Evolutionary conservation across 164 flowering plant genomes (phyloP).

Genomic region (Magnolia officinalis): DNA sequence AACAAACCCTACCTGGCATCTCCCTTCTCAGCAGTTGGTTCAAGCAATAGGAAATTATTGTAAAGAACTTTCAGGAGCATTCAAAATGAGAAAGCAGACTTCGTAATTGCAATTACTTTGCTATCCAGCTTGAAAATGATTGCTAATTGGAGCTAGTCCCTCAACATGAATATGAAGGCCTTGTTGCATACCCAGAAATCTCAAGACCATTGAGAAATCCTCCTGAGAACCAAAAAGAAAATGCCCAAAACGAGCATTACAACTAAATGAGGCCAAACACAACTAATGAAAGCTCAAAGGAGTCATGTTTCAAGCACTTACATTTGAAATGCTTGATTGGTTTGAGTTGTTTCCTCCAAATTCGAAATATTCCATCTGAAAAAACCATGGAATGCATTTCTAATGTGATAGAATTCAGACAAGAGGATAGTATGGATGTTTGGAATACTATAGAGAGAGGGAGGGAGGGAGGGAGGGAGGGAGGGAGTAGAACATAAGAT

Average conservation of each 20-base stretch:
- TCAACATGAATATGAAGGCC: conserved; percentile 10
- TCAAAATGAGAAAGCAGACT: no score
- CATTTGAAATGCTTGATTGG: conserved; percentile 22
- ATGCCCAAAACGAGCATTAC: conserved; percentile 24
- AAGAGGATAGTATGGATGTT: neutral
- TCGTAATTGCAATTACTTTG: no score
- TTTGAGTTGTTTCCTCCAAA: conserved; percentile 16
- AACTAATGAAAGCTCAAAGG: conserved; percentile 9
- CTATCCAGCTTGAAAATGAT: no score
- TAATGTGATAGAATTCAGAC: neutral
- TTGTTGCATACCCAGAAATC: conserved; percentile 31
- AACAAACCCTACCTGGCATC: no score
- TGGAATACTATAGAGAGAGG: neutral
- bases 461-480: no score
- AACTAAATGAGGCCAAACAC: conserved; percentile 15
- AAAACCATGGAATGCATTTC: conserved; percentile 8
- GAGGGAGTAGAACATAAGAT: neutral
- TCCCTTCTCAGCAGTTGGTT: no score
- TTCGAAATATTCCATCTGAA: conserved; percentile 23
- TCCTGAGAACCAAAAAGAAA: conserved; percentile 24
- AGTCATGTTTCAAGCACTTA: conserved; percentile 15
- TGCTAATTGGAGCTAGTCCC: no score
- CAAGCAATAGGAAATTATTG: no score
- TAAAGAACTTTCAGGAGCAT: no score
- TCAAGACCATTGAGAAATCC: conserved; percentile 31